Base-by-base conservation (phyloP, 1,284 basidiomycete species). In the Apiotrichum brassicae region DNA sequence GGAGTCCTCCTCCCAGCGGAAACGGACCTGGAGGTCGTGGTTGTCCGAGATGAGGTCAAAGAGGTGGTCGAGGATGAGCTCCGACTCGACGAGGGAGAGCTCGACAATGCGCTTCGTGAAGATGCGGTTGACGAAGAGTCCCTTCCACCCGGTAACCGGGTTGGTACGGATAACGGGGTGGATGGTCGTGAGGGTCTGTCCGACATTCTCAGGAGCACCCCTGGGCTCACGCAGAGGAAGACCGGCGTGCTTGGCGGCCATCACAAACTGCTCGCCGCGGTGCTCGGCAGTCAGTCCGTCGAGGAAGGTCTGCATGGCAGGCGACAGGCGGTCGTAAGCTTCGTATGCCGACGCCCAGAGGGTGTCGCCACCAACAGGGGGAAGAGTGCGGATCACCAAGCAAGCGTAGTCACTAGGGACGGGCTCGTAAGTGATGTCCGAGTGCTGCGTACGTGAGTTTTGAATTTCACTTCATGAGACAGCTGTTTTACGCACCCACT, bases 91-190 rank as follows among this genome's bases (percentile, higher is more conserved):
- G 16, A 71, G 71, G 6, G 75, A 74, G 34, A 85, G 73, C 60
- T 81, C 83, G 35, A 81, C 67, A 60, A 86, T 82, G 24, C 78
- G 76, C 54, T 75, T 78, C 3, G 82, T 84, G 72, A 85, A 85
- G 1, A 55, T 73, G 37, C 65, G 61, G 73, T 85, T 84, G 50
- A 85, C 81, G 59, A 81, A 86, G 56, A 87, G 65, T 49, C 79
- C 81, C 77, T 87, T 86, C 83, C 82, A 86, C 13, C 85, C 85
- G 0, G 86, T 87, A 1, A 77, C 80, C 12, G 85, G 61, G 46
- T 64, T 60, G 13, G 57, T 56, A 18, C 68, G 43, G 32, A 65
- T 54, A n/a, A 70, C 57, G 16, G 67, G 85, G 64, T 87, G 83
- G 14, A 86, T 82, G 23, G 84, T 79, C 12, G 72, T 72, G 28